Evolutionary conservation across 2,329 filamentous ascomycete species (phyloP).

Genomic region (Graphiopsis chlorocephala): DNA sequence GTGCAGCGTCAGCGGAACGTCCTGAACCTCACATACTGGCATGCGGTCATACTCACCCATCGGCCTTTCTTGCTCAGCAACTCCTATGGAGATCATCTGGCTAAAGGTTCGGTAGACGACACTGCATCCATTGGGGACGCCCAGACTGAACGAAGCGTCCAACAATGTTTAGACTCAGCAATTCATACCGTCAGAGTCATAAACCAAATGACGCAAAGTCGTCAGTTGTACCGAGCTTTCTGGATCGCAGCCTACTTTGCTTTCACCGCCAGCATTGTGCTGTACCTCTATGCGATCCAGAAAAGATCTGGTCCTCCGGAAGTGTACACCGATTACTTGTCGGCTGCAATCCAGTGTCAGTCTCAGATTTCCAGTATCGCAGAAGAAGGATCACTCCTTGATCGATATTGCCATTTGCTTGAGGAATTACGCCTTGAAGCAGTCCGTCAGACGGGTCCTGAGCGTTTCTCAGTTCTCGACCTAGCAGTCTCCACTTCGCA

Average conservation of each 20-base stretch:
- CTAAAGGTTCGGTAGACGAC: background rate
- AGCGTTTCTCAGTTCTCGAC: background rate
- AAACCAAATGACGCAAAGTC: background rate
- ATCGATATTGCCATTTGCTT: constrained; percentile 1
- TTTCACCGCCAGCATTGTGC: constrained; percentile 4
- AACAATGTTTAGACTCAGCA: background rate
- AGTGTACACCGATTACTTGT: background rate
- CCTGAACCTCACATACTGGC: constrained; percentile 53
- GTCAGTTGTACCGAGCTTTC: constrained; percentile 1
- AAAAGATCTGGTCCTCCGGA: background rate
- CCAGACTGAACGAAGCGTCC: background rate
- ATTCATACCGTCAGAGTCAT: background rate
- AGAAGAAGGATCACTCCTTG: constrained; percentile 6
- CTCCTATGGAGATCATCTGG: background rate
- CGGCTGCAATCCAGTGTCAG: background rate
- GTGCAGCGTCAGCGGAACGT: constrained; percentile 54
- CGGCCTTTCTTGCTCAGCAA: background rate
- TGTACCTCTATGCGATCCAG: background rate
- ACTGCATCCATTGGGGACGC: background rate
- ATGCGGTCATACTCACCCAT: constrained; percentile 51
- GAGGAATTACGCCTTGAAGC: constrained; percentile 40
- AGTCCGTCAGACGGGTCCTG: constrained; percentile 36
- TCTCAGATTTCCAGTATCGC: constrained; percentile 6
- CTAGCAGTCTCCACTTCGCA: background rate
- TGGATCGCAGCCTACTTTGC: constrained; percentile 9